phyloP scores from a whole-genome alignment of 106 monocot genomes.

The Gastrodia elata region DNA sequence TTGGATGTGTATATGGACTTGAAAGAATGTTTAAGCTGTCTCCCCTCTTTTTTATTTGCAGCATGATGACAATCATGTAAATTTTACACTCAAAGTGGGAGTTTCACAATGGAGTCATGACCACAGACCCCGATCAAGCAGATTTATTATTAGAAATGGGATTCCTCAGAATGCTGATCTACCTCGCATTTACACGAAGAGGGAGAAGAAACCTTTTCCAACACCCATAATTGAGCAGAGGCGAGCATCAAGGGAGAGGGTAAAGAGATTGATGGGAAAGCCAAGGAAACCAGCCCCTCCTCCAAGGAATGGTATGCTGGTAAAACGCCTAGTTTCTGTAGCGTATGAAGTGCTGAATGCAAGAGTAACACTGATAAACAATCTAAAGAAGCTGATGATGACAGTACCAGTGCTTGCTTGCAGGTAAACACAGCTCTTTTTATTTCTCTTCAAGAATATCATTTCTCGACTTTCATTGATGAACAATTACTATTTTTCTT shows the following conservation, averaged over 20 bases:
- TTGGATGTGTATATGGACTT: background rate
- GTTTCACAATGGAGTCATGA: conserved; percentile 2
- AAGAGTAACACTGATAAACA: conserved; percentile 65
- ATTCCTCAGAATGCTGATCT: conserved; percentile 87
- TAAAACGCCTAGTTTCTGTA: conserved; percentile 62
- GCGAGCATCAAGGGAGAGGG: conserved; percentile 77
- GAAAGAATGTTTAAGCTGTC: background rate
- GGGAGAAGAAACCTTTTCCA: conserved; percentile 98
- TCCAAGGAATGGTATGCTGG: conserved; percentile 92
- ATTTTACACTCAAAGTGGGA: conserved; percentile 26
- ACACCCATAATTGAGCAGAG: conserved; percentile 82
- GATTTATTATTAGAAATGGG: conserved; percentile 28
- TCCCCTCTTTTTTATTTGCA: conserved; percentile 19
- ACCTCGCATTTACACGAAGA: conserved; percentile 77
- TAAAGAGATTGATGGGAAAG: conserved; percentile 57
- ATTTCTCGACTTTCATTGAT: background rate
- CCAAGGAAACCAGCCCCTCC: conserved; percentile 52
- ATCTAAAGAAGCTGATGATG: conserved; percentile 82
- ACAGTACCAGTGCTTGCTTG: conserved; percentile 78
- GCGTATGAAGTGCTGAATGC: conserved; percentile 87
- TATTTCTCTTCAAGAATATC: background rate
- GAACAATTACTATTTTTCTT: background rate
- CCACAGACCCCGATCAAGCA: conserved; percentile 9
- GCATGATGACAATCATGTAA: conserved; percentile 13
- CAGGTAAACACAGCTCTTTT: conserved; percentile 47